phyloP scores from a whole-genome alignment of 169 alveolate genomes.

The Miamiensis avidus region DNA sequence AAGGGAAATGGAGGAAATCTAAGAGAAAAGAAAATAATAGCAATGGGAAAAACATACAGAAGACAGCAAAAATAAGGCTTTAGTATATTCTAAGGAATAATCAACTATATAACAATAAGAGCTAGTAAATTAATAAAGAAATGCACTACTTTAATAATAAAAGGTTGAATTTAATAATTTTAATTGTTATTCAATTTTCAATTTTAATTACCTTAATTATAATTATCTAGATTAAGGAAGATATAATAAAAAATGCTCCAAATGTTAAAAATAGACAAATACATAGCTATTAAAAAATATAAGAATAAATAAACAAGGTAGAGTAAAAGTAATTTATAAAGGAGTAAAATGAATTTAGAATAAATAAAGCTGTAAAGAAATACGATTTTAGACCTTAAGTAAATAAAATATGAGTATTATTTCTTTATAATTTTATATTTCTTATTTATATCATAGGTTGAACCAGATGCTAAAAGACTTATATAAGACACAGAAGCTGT shows the following conservation, averaged over 20 bases:
- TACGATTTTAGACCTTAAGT: conserved; percentile 71
- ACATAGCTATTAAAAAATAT: conserved; percentile 51
- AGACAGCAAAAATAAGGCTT: conserved; percentile 46
- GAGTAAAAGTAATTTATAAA: conserved; percentile 42
- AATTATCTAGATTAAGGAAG: conserved; percentile 20
- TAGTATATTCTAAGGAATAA: conserved; percentile 54
- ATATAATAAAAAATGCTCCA: conserved; percentile 27
- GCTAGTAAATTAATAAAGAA: conserved; percentile 47
- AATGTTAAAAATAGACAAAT: conserved; percentile 52
- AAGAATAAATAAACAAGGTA: conserved; percentile 51
- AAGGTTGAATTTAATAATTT: conserved; percentile 33
- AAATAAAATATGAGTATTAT: too few relatives aligned
- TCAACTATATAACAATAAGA: conserved; percentile 46
- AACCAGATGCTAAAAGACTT: conserved; percentile 73
- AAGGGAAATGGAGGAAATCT: conserved; percentile 56
- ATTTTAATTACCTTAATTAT: conserved; percentile 6
- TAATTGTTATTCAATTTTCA: conserved; percentile 42
- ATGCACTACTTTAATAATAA: conserved; percentile 42
- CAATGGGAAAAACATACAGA: conserved; percentile 51
- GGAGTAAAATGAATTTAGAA: conserved; percentile 59
- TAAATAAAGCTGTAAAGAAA: conserved; percentile 73
- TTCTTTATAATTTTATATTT: too few relatives aligned
- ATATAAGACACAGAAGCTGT: conserved; percentile 59
- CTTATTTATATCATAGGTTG: conserved; percentile 37
- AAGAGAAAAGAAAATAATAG: conserved; percentile 49